phyloP scores from a whole-genome alignment of 306 rosid genomes.

The Malus sieversii region DNA sequence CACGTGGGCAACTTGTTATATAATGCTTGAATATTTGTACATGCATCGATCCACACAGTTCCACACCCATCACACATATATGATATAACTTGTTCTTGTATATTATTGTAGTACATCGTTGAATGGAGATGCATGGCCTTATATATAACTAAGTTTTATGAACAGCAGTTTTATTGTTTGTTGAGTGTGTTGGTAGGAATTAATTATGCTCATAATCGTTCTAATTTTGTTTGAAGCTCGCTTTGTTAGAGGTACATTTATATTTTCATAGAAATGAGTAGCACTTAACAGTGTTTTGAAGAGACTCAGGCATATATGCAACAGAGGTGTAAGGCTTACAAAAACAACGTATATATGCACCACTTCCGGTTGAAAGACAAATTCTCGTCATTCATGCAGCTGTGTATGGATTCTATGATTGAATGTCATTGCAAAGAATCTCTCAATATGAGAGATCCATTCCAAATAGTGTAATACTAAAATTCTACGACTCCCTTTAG shows the following conservation, averaged over 20 bases:
- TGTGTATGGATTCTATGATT: not conserved
- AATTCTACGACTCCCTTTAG: not conserved
- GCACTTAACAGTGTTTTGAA: not conserved
- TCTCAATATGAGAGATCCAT: not conserved
- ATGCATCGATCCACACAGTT: not conserved
- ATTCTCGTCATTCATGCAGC: not conserved
- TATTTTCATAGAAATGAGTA: no score
- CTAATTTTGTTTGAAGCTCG: no score
- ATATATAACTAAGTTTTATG: not conserved
- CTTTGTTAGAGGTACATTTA: no score
- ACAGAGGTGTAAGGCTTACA: not conserved
- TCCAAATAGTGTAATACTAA: not conserved
- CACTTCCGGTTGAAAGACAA: not conserved
- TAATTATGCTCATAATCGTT: no score
- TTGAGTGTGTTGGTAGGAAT: no score
- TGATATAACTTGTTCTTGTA: not conserved
- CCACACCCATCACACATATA: not conserved
- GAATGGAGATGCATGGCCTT: not conserved
- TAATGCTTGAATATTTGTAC: not conserved
- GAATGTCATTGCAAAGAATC: no score
- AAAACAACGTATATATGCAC: not conserved
- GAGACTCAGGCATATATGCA: not conserved
- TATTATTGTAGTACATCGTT: not conserved
- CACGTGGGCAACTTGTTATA: not conserved
- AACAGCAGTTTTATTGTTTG: no score